Conservation (phyloP, 768 basidiomycete species). For the Ramaria rubella region DNA sequence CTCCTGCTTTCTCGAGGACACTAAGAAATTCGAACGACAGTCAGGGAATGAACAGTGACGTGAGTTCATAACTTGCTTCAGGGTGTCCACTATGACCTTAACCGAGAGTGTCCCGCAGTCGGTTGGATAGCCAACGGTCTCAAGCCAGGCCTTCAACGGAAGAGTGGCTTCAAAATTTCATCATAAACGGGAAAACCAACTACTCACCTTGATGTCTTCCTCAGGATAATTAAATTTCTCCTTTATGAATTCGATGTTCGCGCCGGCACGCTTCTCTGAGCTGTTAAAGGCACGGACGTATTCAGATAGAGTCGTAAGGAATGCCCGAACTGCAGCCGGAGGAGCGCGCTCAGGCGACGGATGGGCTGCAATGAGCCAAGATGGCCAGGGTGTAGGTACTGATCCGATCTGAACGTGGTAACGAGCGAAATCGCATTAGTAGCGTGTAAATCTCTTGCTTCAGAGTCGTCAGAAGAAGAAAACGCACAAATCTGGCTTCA, state of each 20-base stretch:
- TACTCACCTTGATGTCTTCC: conserved; percentile 66
- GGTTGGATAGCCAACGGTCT: conserved; percentile 67
- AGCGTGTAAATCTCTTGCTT: not conserved
- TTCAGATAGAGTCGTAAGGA: conserved; percentile 56
- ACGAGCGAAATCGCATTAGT: not conserved
- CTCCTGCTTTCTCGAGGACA: conserved; percentile 69
- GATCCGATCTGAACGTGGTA: conserved; percentile 56
- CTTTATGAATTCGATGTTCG: conserved; percentile 70
- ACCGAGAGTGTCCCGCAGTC: conserved; percentile 58
- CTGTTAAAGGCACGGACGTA: conserved; percentile 66
- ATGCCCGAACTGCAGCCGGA: conserved; percentile 41
- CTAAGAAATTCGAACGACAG: conserved; percentile 31
- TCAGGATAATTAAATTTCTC: conserved; percentile 74
- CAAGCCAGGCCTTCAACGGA: conserved; percentile 62
- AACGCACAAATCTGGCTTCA: conserved; percentile 75
- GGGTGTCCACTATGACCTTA: conserved; percentile 62
- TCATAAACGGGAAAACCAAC: not conserved
- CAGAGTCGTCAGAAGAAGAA: not conserved
- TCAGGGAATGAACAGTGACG: not conserved
- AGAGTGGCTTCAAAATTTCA: not conserved
- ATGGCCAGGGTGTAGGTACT: conserved; percentile 92
- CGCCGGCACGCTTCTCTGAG: conserved; percentile 44
- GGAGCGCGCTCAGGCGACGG: conserved; percentile 53
- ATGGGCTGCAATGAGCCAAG: conserved; percentile 91
- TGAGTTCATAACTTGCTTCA: conserved; percentile 42